These are phyloP conservation scores for Erodium maritimum DNA, from an alignment of 345 rosid species.

Conservation along the genomic window DNA sequence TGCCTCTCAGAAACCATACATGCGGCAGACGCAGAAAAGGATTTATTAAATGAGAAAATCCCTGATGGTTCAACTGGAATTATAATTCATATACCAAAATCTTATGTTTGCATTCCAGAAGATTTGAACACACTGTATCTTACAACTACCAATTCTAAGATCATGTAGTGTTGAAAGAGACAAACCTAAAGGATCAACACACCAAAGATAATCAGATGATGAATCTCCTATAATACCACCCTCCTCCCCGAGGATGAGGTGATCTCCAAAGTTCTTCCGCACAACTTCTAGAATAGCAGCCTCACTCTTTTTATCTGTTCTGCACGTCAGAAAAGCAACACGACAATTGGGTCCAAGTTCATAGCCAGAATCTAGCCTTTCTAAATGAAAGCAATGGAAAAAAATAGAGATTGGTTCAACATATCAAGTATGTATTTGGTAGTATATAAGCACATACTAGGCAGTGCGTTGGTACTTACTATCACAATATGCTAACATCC, in stretches of 20 bases:
- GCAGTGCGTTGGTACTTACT: background rate
- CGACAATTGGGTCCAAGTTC: constrained; percentile 8
- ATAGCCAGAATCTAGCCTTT: background rate
- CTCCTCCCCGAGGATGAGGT: constrained; percentile 93
- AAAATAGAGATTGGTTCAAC: background rate
- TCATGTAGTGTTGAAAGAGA: background rate
- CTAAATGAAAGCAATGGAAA: background rate
- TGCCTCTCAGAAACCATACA: background rate
- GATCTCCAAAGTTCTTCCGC: constrained; percentile 58
- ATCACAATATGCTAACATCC: background rate
- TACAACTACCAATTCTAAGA: background rate
- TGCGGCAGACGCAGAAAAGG: too few species aligned
- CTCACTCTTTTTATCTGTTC: constrained; percentile 89
- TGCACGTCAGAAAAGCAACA: constrained; percentile 27
- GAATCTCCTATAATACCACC: constrained; percentile 81
- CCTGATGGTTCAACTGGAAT: background rate
- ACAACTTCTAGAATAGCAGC: constrained; percentile 78
- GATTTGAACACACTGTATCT: background rate
- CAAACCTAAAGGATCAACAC: constrained; percentile 92
- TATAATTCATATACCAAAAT: too few species aligned
- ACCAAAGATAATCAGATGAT: constrained; percentile 88
- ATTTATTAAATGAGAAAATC: too few species aligned
- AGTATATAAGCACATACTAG: background rate
- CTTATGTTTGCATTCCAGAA: background rate
- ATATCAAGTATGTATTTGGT: background rate